Base-by-base conservation (phyloP, 306 rosid species). In the Ormosia semicastrata region DNA sequence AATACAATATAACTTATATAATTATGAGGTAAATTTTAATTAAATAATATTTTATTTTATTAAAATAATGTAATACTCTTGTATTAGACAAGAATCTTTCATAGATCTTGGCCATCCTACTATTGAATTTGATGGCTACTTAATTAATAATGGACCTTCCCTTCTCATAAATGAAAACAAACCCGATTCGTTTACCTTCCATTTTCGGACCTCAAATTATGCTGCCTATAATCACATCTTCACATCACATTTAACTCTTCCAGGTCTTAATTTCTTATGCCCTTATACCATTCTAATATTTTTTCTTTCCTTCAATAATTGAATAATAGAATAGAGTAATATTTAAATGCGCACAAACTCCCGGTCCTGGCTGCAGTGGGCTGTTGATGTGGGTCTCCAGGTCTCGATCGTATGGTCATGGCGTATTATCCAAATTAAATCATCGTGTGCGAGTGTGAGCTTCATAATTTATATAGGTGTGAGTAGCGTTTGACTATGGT, bases 71-170 rank as follows among this genome's bases (percentile, higher is more conserved):
- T n/a, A n/a, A n/a, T n/a, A n/a, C n/a, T n/a, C n/a, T n/a, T n/a
- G n/a, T n/a, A n/a, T n/a, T n/a, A n/a, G n/a, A n/a, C n/a, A n/a
- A n/a, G n/a, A n/a, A n/a, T n/a, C n/a, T n/a, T n/a, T 24, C 24
- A 24, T 24, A 24, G 24, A 24, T 24, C 24, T 24, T 24, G 33
- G 71, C 53, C 76, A 54, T 77, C 71, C 34, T 71, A 39, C 53
- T 59, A 34, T 64, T 30, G 2, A 39, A 83, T 64, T 71, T 47
- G 65, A 83, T 64, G 39, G 41, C 80, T 77, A 54, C 4, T 50
- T 49, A 70, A 40, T 68, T 63, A 77, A 62, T 83, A 77, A 71
- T 62, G 24, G 10, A 76, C 73, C 66, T 59, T 75, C 65, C 60
- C 59, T 18, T 81, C 10, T 43, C 34, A 8, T 66, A 43, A 39